A percentile compares a stretch with the other conserved stretches of the same genome.
phyloP scores from a whole-genome alignment of 2,329 filamentous ascomycete species.

The Cercospora sesami region DNA sequence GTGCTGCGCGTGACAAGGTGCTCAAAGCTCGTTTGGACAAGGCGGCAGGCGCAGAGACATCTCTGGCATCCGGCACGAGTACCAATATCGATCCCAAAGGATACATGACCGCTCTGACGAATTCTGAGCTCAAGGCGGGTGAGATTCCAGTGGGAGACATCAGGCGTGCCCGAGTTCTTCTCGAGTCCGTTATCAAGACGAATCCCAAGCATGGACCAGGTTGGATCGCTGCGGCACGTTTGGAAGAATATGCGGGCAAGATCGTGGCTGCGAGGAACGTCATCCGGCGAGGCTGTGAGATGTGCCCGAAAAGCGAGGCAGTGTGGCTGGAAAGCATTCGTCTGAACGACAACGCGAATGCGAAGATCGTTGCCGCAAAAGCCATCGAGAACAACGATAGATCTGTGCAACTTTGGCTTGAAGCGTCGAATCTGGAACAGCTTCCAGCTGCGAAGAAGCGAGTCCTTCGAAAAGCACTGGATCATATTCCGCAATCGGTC shows the following conservation, averaged over 20 bases:
- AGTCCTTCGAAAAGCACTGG: slow-evolving; percentile 85
- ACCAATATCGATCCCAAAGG: slow-evolving; percentile 94
- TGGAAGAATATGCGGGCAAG: slow-evolving; percentile 92
- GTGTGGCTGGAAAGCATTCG: slow-evolving; percentile 96
- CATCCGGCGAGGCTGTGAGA: slow-evolving; percentile 82
- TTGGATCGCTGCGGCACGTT: slow-evolving; percentile 89
- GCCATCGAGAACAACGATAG: slow-evolving; percentile 89
- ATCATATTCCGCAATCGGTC: slow-evolving; percentile 91
- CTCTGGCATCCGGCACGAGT: slow-evolving; percentile 64
- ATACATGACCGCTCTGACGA: slow-evolving; percentile 88
- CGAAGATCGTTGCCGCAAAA: slow-evolving; percentile 90
- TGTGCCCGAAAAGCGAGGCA: slow-evolving; percentile 92
- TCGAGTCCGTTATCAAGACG: slow-evolving; percentile 97
- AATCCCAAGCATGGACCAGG: slow-evolving; percentile 93
- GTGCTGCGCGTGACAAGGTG: slow-evolving; percentile 92
- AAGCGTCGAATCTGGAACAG: slow-evolving; percentile 88
- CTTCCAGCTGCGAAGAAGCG: slow-evolving; percentile 84
- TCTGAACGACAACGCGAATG: slow-evolving; percentile 83
- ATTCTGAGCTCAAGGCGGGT: slow-evolving; percentile 73
- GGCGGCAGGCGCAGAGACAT: slow-evolving; percentile 71
- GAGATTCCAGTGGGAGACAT: slow-evolving; percentile 91
- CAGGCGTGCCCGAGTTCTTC: slow-evolving; percentile 83
- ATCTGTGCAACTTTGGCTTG: slow-evolving; percentile 88
- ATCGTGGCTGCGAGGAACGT: slow-evolving; percentile 84
- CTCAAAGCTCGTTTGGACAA: slow-evolving; percentile 91